These are phyloP conservation scores for Prunus davidiana DNA, from an alignment of 306 rosid genomes.

Conservation along the genomic window DNA sequence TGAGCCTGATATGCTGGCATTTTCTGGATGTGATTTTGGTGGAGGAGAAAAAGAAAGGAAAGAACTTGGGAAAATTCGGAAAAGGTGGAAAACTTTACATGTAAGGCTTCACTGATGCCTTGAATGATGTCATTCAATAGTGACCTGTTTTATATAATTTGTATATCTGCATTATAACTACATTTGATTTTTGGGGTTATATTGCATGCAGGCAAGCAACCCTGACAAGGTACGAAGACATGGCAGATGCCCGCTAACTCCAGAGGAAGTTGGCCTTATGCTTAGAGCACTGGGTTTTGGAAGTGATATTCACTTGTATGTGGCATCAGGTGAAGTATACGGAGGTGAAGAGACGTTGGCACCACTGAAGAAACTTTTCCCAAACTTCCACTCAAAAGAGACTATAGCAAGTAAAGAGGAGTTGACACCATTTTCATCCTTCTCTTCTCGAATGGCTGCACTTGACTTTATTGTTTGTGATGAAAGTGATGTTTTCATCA, in stretches of 20 bases:
- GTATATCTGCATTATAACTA: slow-evolving; percentile 16
- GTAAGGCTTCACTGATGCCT: slow-evolving; percentile 43
- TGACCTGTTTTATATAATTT: neutral
- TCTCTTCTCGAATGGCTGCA: slow-evolving; percentile 97
- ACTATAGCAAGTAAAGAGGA: slow-evolving; percentile 63
- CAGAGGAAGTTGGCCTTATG: slow-evolving; percentile 94
- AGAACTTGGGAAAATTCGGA: slow-evolving; percentile 73
- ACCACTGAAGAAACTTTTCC: slow-evolving; percentile 77
- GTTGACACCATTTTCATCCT: slow-evolving; percentile 62
- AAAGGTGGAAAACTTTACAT: slow-evolving; percentile 77
- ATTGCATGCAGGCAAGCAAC: slow-evolving; percentile 47
- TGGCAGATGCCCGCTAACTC: slow-evolving; percentile 96
- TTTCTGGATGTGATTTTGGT: slow-evolving; percentile 92
- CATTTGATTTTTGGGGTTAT: slow-evolving; percentile 12
- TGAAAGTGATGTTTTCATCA: slow-evolving; percentile 75
- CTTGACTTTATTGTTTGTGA: slow-evolving; percentile 77
- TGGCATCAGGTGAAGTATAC: slow-evolving; percentile 91
- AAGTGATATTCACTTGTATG: slow-evolving; percentile 70
- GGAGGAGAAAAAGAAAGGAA: slow-evolving; percentile 83
- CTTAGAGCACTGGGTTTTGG: slow-evolving; percentile 79
- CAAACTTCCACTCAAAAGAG: slow-evolving; percentile 78
- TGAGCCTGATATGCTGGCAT: slow-evolving; percentile 98
- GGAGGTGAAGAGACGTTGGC: slow-evolving; percentile 76
- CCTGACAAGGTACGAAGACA: slow-evolving; percentile 80
- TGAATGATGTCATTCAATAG: neutral